Evolutionary conservation across 805 yeast species (phyloP).

Genomic region (Wickerhamomyces bisporus): DNA sequence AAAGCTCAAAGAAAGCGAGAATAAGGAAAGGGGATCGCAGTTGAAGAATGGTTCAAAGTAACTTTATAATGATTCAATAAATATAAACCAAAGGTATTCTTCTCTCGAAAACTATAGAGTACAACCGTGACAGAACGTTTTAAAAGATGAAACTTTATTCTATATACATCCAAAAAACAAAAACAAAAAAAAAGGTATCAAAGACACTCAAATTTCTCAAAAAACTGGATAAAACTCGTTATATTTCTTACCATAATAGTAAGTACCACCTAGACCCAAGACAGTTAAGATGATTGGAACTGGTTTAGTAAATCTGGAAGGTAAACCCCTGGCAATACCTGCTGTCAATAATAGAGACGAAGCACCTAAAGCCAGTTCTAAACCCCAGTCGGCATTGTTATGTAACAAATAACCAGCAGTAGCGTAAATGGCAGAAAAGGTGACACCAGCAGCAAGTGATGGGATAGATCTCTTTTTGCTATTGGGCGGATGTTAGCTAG

Average conservation of each 20-base stretch:
- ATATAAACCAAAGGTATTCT: no score
- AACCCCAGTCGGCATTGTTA: constrained; percentile 71
- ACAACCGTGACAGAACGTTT: no score
- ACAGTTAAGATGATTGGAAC: constrained; percentile 63
- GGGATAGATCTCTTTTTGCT: constrained; percentile 59
- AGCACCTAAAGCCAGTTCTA: constrained; percentile 73
- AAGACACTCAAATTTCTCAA: no score
- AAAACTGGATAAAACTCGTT: constrained; percentile 54
- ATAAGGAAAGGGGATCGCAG: no score
- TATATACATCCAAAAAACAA: no score
- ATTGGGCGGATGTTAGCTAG: no score
- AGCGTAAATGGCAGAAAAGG: constrained; percentile 57
- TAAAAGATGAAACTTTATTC: no score
- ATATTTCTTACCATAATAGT: constrained; percentile 72
- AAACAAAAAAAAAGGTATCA: no score
- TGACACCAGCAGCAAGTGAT: constrained; percentile 71
- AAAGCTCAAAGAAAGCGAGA: no score
- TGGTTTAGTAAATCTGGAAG: constrained; percentile 59
- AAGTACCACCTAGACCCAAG: constrained; percentile 58
- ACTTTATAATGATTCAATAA: no score
- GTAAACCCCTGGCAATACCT: constrained; percentile 65
- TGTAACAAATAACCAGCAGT: constrained; percentile 69
- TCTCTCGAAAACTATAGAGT: no score
- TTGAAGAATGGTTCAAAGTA: no score
- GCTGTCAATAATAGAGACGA: constrained; percentile 63